Conservation (phyloP, 345 rosid genomes). For the Eutrema japonicum region DNA sequence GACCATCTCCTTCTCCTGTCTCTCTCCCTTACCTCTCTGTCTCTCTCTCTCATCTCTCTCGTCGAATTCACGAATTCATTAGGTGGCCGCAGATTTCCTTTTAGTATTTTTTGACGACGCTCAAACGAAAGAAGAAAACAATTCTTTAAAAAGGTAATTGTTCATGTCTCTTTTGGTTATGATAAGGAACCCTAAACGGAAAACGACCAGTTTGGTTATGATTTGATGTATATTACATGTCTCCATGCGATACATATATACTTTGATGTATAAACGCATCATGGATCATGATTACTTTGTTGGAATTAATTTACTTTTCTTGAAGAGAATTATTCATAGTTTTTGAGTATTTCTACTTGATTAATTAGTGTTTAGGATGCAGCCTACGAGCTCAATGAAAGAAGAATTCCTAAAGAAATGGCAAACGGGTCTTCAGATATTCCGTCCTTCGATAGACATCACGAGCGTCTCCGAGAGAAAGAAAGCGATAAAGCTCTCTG, state of each 20-base stretch:
- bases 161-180: slow-evolving; percentile 37
- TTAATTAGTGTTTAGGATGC: slow-evolving; percentile 51
- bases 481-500: slow-evolving; percentile 77
- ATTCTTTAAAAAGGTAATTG: slow-evolving; percentile 29
- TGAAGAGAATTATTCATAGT: slow-evolving; percentile 3
- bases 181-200: slow-evolving; percentile 28
- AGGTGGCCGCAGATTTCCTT: slow-evolving; percentile 31
- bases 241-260: neutral
- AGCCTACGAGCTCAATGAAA: slow-evolving; percentile 52
- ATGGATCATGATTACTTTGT: neutral
- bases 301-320: neutral
- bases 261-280: slow-evolving; percentile 1
- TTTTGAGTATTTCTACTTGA: slow-evolving; percentile 13
- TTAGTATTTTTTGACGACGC: slow-evolving; percentile 16
- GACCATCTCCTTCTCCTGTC: slow-evolving; percentile 32
- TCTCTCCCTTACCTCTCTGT: slow-evolving; percentile 35
- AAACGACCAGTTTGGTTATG: neutral
- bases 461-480: slow-evolving; percentile 64
- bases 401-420: slow-evolving; percentile 79
- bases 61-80: slow-evolving; percentile 25
- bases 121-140: slow-evolving; percentile 3
- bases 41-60: slow-evolving; percentile 31
- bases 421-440: slow-evolving; percentile 63
- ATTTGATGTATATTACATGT: slow-evolving; percentile 26
- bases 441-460: slow-evolving; percentile 46